These are phyloP conservation scores for Helicostylum pulchrum DNA, from an alignment of 192 early-diverging fungal genomes.

Conservation along the genomic window DNA sequence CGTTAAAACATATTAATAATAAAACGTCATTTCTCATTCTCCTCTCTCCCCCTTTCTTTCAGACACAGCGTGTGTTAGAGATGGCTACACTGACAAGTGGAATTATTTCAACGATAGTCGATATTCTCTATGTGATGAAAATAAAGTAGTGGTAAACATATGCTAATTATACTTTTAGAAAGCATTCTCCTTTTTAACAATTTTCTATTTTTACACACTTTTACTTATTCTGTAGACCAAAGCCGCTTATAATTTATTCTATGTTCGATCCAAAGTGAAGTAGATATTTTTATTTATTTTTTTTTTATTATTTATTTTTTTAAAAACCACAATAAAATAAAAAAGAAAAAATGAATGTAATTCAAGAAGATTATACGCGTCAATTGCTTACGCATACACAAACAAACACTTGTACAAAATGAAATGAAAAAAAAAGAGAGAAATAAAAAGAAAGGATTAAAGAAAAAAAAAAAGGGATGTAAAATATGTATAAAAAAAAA, in stretches of 20 bases:
- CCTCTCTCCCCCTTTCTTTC: too few relatives aligned
- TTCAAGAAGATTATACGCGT: not conserved
- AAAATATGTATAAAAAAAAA: too few relatives aligned
- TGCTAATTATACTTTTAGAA: not conserved
- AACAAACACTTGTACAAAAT: not conserved
- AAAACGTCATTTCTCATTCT: not conserved
- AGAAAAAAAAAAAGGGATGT: not conserved
- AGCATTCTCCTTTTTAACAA: not conserved
- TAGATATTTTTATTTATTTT: not conserved
- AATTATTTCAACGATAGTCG: conserved; percentile 82
- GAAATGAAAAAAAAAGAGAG: conserved; percentile 1
- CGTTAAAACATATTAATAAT: conserved; percentile 39
- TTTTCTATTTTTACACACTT: not conserved
- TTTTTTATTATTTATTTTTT: conserved; percentile 6
- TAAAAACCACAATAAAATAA: not conserved
- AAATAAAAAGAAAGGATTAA: not conserved
- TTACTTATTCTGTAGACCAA: conserved; percentile 34
- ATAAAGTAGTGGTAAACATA: conserved; percentile 49
- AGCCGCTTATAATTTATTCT: conserved; percentile 62
- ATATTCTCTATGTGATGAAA: conserved; percentile 54
- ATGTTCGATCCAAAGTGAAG: conserved; percentile 38
- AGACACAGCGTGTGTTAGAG: conserved; percentile 67
- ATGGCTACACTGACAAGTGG: conserved; percentile 65
- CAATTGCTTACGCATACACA: not conserved
- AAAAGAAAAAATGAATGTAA: not conserved